Conservation (phyloP, 2,329 filamentous ascomycete species). For the Acrocalymma vagum region DNA sequence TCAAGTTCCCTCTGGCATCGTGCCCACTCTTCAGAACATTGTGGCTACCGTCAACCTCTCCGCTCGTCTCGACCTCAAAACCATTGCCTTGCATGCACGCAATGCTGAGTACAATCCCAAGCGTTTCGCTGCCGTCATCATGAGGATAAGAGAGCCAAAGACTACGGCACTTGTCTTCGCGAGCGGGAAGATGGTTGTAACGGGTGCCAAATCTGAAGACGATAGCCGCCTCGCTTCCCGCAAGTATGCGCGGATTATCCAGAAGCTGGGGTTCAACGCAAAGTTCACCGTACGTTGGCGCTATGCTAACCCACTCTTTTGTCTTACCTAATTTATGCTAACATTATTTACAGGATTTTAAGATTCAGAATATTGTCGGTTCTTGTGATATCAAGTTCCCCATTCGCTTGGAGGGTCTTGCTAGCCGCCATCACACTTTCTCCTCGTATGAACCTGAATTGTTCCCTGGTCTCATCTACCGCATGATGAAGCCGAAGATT, state of each 20-base stretch:
- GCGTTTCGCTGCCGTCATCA: slow-evolving; percentile 99
- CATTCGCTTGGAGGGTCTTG: slow-evolving; percentile 93
- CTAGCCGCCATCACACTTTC: slow-evolving; percentile 97
- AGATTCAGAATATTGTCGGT: slow-evolving; percentile 96
- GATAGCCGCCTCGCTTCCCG: slow-evolving; percentile 95
- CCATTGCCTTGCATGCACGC: slow-evolving; percentile 95
- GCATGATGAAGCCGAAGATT: slow-evolving; percentile 99
- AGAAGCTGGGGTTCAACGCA: slow-evolving; percentile 99
- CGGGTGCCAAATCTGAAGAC: slow-evolving; percentile 96
- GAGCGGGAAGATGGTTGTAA: slow-evolving; percentile 99
- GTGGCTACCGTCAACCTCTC: slow-evolving; percentile 99
- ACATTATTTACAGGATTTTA: slow-evolving; percentile 74
- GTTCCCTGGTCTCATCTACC: slow-evolving; percentile 99
- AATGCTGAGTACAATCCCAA: slow-evolving; percentile 99
- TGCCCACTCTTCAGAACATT: slow-evolving; percentile 71
- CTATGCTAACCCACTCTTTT: slow-evolving; percentile 16
- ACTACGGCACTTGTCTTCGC: slow-evolving; percentile 98
- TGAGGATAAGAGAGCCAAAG: slow-evolving; percentile 99
- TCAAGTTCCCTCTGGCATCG: slow-evolving; percentile 72
- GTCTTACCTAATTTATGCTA: slow-evolving; percentile 24
- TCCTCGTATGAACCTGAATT: slow-evolving; percentile 93
- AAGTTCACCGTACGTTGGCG: slow-evolving; percentile 78
- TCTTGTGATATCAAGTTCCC: slow-evolving; percentile 99
- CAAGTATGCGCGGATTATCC: slow-evolving; percentile 98
- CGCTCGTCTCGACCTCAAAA: slow-evolving; percentile 98